Percentiles rank a stretch among this genome's conserved stretches.
These are phyloP conservation scores for Salinomyces thailandicus DNA, from an alignment of 2,329 filamentous ascomycete species.

Conservation along the genomic window DNA sequence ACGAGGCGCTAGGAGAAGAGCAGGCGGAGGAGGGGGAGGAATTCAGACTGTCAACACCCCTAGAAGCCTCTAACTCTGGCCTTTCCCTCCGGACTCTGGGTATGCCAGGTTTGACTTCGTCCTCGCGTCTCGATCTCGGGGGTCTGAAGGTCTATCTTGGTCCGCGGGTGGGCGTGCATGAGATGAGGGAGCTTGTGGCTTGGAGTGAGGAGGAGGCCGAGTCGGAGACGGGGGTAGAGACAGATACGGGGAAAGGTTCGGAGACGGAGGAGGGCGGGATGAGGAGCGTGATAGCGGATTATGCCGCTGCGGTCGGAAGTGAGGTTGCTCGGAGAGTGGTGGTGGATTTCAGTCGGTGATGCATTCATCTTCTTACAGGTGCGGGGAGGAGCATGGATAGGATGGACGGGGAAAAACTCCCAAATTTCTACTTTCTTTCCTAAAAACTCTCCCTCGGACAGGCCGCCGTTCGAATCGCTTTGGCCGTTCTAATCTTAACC, in stretches of 20 bases:
- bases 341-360: constrained; percentile 44
- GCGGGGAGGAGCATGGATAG: too few relatives aligned
- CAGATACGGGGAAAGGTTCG: too few relatives aligned
- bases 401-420: too few relatives aligned
- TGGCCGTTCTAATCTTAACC: too few relatives aligned
- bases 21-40: constrained; percentile 7
- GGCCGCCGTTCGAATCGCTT: too few relatives aligned
- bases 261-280: constrained; percentile 29
- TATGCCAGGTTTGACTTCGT: constrained; percentile 56
- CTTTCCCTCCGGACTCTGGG: constrained; percentile 48
- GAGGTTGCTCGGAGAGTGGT: constrained; percentile 44
- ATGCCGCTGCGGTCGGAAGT: constrained; percentile 20
- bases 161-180: constrained; percentile 26
- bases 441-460: too few relatives aligned
- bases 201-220: constrained; percentile 90
- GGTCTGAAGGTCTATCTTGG: constrained; percentile 46
- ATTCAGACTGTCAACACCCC: constrained; percentile 15
- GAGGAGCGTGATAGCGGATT: constrained; percentile 49
- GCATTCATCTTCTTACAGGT: too few relatives aligned
- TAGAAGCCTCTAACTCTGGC: constrained; percentile 25
- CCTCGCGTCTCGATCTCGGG: constrained; percentile 51
- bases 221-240: constrained; percentile 46
- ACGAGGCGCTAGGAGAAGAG: neutral
- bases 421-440: too few relatives aligned
- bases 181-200: constrained; percentile 91